Conservation (phyloP, 192 early-diverging fungal species). For the Entomortierella lignicola region DNA sequence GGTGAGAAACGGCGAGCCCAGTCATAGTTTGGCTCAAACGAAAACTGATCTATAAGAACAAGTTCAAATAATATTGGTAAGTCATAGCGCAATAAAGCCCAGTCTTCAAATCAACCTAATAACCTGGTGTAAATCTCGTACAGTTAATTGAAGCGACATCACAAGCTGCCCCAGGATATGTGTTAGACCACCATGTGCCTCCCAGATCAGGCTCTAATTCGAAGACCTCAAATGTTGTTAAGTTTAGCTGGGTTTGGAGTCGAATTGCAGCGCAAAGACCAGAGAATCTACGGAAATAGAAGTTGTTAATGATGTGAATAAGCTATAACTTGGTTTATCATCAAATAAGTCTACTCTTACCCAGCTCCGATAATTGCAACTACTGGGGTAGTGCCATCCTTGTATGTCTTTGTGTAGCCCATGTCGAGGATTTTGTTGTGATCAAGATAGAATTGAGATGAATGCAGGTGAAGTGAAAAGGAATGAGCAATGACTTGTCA, state of each 20-base stretch:
- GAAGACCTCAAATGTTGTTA: conserved; percentile 55
- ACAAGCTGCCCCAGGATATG: conserved; percentile 63
- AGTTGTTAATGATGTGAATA: not conserved
- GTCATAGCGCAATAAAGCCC: not conserved
- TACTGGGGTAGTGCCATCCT: conserved; percentile 43
- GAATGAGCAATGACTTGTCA: no score
- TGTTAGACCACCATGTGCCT: conserved; percentile 65
- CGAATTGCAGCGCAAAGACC: conserved; percentile 66
- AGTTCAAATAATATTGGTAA: not conserved
- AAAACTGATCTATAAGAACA: conserved; percentile 28
- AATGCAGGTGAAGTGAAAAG: no score
- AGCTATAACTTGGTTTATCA: no score
- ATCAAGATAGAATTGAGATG: no score
- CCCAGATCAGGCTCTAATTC: conserved; percentile 62
- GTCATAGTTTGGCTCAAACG: conserved; percentile 56
- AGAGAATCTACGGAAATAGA: conserved; percentile 45
- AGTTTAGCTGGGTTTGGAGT: conserved; percentile 56
- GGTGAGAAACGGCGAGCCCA: conserved; percentile 55
- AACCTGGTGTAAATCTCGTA: conserved; percentile 8
- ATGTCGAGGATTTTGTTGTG: no score
- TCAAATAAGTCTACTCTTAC: conserved; percentile 35
- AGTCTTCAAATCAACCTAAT: not conserved
- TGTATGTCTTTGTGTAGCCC: conserved; percentile 46
- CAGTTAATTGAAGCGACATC: conserved; percentile 64
- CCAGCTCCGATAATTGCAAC: conserved; percentile 60